Evolutionary conservation across 73 alveolate species (phyloP).

Genomic region (Stentor roeselii): DNA sequence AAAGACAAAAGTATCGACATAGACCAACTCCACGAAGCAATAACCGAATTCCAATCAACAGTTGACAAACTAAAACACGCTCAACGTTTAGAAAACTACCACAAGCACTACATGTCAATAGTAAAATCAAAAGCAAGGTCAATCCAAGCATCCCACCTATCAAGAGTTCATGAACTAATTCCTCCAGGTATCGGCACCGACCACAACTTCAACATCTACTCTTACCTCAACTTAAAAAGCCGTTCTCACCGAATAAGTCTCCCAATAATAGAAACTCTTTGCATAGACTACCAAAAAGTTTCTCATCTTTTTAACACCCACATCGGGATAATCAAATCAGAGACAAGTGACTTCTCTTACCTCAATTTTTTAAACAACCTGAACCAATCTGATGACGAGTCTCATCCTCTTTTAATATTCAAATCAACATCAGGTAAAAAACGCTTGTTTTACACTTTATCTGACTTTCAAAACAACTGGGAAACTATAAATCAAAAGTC

Average conservation of each 20-base stretch:
- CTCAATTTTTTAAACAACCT: not conserved
- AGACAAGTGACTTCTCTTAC: not conserved
- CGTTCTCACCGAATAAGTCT: not conserved
- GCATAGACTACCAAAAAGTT: not conserved
- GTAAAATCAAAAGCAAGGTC: not conserved
- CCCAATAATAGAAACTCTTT: not conserved
- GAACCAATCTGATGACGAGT: not conserved
- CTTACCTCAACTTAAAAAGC: not conserved
- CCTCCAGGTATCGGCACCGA: constrained; percentile 4
- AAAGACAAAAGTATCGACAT: not conserved
- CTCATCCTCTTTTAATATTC: not conserved
- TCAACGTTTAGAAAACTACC: not conserved
- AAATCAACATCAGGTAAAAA: not conserved
- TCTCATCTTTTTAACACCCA: not conserved
- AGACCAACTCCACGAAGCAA: not conserved
- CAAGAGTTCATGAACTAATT: not conserved
- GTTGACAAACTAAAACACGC: not conserved
- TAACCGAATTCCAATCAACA: not conserved
- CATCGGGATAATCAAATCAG: not conserved
- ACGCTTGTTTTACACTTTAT: no score
- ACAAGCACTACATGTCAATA: not conserved
- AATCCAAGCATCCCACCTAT: not conserved
- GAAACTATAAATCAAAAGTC: not conserved
- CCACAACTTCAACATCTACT: not conserved
- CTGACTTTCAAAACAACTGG: not conserved